Percentiles rank a stretch among this genome's conserved stretches.
These are phyloP conservation scores for Dinochytrium kinnereticum DNA, from an alignment of 371 early-diverging fungal species.

Conservation along the genomic window DNA sequence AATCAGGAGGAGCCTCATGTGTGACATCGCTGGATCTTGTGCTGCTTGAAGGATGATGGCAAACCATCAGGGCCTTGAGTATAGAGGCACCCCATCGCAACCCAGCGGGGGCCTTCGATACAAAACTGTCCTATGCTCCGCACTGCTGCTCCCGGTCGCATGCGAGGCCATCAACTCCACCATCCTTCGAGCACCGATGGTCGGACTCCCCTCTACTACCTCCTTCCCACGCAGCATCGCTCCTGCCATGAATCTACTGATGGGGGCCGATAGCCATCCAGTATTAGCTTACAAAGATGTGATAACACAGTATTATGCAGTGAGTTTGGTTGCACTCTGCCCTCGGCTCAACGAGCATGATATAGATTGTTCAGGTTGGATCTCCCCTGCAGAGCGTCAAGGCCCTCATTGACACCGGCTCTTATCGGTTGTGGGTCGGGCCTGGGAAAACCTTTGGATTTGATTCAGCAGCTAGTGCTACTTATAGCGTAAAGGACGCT, in stretches of 20 bases:
- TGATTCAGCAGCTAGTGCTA: not conserved
- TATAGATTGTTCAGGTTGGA: constrained; percentile 50
- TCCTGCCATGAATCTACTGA: not conserved
- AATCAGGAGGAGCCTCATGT: no score
- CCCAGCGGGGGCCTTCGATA: no score
- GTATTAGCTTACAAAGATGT: not conserved
- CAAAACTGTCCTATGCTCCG: no score
- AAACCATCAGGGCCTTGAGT: no score
- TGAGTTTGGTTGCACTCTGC: no score
- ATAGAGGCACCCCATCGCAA: no score
- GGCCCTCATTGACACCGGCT: constrained; percentile 78
- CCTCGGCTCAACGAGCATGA: no score
- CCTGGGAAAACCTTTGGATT: not conserved
- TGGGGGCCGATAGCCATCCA: not conserved
- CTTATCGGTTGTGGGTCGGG: constrained; percentile 67
- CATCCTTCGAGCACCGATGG: not conserved
- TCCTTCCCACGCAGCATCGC: not conserved
- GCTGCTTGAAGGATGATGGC: no score
- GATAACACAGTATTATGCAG: not conserved
- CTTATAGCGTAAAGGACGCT: not conserved
- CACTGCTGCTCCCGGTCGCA: no score
- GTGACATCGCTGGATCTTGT: no score
- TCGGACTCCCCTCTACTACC: not conserved
- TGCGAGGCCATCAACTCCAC: not conserved
- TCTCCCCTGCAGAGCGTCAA: constrained; percentile 68